Percentiles rank a stretch among this genome's conserved stretches.
Conservation (phyloP, 2,329 filamentous ascomycete genomes). For the Parascedosporium putredinis region DNA sequence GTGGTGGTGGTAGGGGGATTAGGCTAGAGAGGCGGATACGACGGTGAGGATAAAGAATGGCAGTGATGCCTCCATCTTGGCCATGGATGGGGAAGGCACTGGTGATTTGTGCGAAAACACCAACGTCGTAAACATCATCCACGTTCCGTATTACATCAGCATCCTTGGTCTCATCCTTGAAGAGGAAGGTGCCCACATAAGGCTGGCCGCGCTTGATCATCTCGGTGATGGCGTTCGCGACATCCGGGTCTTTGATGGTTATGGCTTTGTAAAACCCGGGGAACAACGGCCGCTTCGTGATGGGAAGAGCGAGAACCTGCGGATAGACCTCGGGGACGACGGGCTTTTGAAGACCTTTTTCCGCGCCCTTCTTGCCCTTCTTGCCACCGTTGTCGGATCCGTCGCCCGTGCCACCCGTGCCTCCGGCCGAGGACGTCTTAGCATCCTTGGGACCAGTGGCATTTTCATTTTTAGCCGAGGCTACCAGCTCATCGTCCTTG, state of each 20-base stretch:
- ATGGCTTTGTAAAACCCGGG: slow-evolving; percentile 99
- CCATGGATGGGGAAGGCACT: slow-evolving; percentile 88
- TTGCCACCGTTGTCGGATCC: slow-evolving; percentile 51
- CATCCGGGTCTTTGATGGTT: slow-evolving; percentile 86
- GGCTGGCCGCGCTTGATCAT: slow-evolving; percentile 96
- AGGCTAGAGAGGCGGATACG: slow-evolving; percentile 83
- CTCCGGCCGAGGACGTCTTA: slow-evolving; percentile 48
- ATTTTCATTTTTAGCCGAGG: slow-evolving; percentile 35
- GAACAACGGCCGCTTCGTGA: slow-evolving; percentile 85
- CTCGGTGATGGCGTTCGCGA: slow-evolving; percentile 85
- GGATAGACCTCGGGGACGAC: slow-evolving; percentile 91
- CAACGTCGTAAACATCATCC: slow-evolving; percentile 89
- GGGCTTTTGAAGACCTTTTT: slow-evolving; percentile 74
- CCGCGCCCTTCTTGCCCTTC: slow-evolving; percentile 58
- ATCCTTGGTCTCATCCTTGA: slow-evolving; percentile 92
- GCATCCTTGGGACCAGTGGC: slow-evolving; percentile 33
- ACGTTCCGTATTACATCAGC: slow-evolving; percentile 85
- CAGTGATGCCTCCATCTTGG: slow-evolving; percentile 76
- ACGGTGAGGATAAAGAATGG: slow-evolving; percentile 90
- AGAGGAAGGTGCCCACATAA: slow-evolving; percentile 91
- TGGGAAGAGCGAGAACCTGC: slow-evolving; percentile 94
- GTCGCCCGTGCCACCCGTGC: slow-evolving; percentile 39
- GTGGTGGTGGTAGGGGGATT: no score
- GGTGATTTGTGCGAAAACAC: slow-evolving; percentile 95
- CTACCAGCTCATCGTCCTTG: slow-evolving; percentile 27